Evolutionary conservation across 169 alveolate genomes (phyloP), one percentile per base, ranked within the genome.

Genomic region (Neospora caninum): DNA sequence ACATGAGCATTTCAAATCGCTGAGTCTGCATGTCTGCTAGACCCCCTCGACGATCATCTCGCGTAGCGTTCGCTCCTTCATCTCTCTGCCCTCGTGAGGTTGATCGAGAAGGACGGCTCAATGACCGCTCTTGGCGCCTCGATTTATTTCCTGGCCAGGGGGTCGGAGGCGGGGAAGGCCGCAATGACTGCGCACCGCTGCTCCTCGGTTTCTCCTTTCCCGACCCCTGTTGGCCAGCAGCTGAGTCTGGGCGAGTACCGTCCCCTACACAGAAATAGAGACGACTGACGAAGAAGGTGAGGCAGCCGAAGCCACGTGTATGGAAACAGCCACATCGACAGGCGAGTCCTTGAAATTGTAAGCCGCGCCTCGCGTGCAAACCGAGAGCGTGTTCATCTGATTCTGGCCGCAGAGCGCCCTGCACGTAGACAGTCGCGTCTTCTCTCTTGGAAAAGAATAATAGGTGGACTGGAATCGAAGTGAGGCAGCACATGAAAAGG

Each of bases 1-100:
- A 82, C 0, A 67, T 82, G 41, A 82, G 64, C 89, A 82, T 82
- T 34, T 82, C 89, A 31, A 41, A 82, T 82, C 89, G 22, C 67
- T 82, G 89, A 36, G 29, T 42, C 67, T 82, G 89, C 69, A 42
- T 82, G 64, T 78, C 86, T 18, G 86, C 86, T 4, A 78, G 73
- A 16, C 73, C n/a, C 16, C 34, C 73, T 64, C 73, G 31, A 22
- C 73, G 34, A 29, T 27, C 73, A 64, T 64, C 25, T 64, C 34
- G n/a, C 73, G 20, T 27, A 16, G n/a, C 20, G 34, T 1, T 64
- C 34, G 73, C 25, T 64, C 20, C n/a, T 6, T 64, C 73, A 22
- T 64, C 73, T 16, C 73, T 27, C 34, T 16, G 73, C 25, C 73
- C n/a, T 13, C n/a, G 25, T 27, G n/a, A 16, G n/a, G 34, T 29